A percentile compares a stretch with the other conserved stretches of the same genome.
These are phyloP conservation scores for Plasmopara muralis DNA, from an alignment of 352 stramenopile genomes.

Conservation along the genomic window DNA sequence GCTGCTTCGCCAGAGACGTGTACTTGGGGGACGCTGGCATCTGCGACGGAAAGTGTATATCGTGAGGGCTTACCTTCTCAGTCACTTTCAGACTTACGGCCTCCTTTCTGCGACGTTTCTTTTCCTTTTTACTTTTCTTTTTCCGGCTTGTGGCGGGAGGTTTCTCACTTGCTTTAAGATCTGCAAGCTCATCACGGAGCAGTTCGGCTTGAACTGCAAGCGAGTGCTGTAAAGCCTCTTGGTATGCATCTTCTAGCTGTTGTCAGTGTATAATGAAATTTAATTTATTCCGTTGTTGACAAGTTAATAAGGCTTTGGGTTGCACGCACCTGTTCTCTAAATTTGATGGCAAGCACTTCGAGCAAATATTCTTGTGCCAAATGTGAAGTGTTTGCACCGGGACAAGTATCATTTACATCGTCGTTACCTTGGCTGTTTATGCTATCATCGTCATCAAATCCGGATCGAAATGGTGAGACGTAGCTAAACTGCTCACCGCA, in stretches of 20 bases:
- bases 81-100: constrained; percentile 27
- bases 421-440: constrained; percentile 46
- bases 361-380: constrained; percentile 72
- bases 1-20: constrained; percentile 12
- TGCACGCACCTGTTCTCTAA: constrained; percentile 55
- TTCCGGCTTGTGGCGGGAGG: constrained; percentile 36
- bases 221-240: constrained; percentile 71
- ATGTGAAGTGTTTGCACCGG: constrained; percentile 67
- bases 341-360: constrained; percentile 74
- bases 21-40: constrained; percentile 6
- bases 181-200: constrained; percentile 62
- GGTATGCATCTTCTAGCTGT: constrained; percentile 68
- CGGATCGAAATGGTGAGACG: constrained; percentile 36
- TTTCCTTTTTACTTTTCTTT: constrained; percentile 77
- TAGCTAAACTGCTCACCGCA: constrained; percentile 75
- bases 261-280: constrained; percentile 2
- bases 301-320: neutral
- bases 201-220: constrained; percentile 66
- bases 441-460: constrained; percentile 36
- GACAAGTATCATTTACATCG: constrained; percentile 56
- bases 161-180: constrained; percentile 58
- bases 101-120: constrained; percentile 69
- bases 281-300: constrained; percentile 10
- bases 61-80: constrained; percentile 14
- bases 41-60: constrained; percentile 1